Evolutionary conservation across 108 stramenopile species (phyloP), one percentile per base, ranked within the genome.

Genomic region (Cyclotella baltica): DNA sequence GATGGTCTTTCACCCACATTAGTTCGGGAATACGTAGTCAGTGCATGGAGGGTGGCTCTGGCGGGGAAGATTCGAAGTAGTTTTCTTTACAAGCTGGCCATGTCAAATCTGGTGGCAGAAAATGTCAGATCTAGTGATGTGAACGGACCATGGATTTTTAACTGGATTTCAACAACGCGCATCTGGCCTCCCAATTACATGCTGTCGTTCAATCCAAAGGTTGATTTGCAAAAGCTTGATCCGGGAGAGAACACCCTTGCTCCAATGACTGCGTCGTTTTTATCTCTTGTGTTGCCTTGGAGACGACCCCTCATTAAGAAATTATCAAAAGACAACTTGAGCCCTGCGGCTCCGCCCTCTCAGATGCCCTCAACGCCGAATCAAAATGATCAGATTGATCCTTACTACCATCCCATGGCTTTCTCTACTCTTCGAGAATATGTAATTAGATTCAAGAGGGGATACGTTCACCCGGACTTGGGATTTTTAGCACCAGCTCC

Each of bases 401-500:
- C 76, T 19, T 79, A 51, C 9, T 83, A 80, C 31, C 88, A 92
- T 83, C 90, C 93, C 16, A 84, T 76, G 55, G 78, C 89, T 18
- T 95, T 86, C 70, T 75, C 85, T 22, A 83, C 85, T 8, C 57
- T 95, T 31, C 77, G 90, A 31, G 93, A 95, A 80, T 85, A 91
- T 28, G 67, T 95, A 11, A 58, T 91, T 38, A 73, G 94, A 53
- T 89, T 88, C 66, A 78, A 85, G 23, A 83, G 83, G 20, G 94
- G 94, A 48, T 95, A 74, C 71, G 94, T 95, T 3, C 92, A 95
- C 75, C 92, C 94, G 19, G 94, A 95, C 77, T 74, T 95, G 58
- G 94, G 94, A 2, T 78, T 95, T 31, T 61, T 93, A 31, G 61
- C 85, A 20, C 92, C 94, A 19, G 94, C 94, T 11, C 94, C 94